Percentiles rank a stretch among this genome's conserved stretches.
Conservation (phyloP, 164 flowering plant genomes). For the grape (Vitis vinifera) region DNA sequence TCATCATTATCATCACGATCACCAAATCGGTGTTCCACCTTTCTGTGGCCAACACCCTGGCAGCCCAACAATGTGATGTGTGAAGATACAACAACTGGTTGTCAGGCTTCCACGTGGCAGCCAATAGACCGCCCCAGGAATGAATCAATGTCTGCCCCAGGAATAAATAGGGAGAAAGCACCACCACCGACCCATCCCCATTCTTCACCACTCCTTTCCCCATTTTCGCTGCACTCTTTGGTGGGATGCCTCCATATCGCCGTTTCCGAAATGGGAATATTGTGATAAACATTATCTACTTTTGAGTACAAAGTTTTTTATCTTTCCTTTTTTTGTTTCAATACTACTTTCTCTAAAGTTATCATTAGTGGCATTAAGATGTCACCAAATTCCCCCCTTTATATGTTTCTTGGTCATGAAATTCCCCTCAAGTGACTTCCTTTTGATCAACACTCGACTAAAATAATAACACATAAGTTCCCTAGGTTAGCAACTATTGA, state of each 20-base stretch:
- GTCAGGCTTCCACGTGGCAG: conserved; percentile 9
- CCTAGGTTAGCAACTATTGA: too few relatives aligned
- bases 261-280: conserved; percentile 23
- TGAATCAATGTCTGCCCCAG: conserved; percentile 10
- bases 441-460: neutral
- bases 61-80: conserved; percentile 11
- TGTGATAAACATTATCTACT: neutral
- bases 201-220: conserved; percentile 21
- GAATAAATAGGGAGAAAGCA: neutral
- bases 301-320: neutral
- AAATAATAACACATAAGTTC: neutral
- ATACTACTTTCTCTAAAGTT: conserved; percentile 20
- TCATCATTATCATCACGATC: conserved; percentile 9
- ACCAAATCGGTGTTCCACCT: conserved; percentile 9
- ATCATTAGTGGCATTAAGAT: conserved; percentile 20
- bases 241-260: conserved; percentile 17
- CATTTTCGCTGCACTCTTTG: neutral
- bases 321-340: conserved; percentile 5
- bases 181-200: conserved; percentile 21
- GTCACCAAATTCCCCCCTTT: conserved; percentile 1
- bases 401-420: conserved; percentile 8
- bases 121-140: conserved; percentile 2
- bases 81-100: conserved; percentile 8
- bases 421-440: conserved; percentile 6
- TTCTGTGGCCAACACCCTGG: conserved; percentile 19